phyloP scores from a whole-genome alignment of 1,284 basidiomycete genomes.

The Wallemia ichthyophaga region DNA sequence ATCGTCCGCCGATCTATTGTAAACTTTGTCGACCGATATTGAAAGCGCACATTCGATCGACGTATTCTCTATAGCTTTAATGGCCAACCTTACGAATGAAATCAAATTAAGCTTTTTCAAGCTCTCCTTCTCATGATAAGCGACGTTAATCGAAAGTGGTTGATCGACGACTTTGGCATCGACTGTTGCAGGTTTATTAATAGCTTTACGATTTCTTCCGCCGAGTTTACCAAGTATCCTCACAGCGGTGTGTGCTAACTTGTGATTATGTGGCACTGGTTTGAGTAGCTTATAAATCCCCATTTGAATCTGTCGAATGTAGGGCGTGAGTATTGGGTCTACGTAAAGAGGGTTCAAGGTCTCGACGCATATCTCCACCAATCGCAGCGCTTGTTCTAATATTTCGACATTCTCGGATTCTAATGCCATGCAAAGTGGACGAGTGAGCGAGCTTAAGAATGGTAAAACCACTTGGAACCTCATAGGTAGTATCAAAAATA shows the following conservation, averaged over 20 bases:
- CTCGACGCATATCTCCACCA: conserved; percentile 96
- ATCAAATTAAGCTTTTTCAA: conserved; percentile 29
- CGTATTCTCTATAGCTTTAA: conserved; percentile 30
- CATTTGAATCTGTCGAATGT: conserved; percentile 77
- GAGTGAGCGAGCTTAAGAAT: conserved; percentile 86
- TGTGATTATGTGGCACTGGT: conserved; percentile 66
- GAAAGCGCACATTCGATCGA: conserved; percentile 14
- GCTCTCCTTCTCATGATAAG: conserved; percentile 18
- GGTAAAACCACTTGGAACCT: conserved; percentile 86
- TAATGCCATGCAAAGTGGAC: conserved; percentile 72
- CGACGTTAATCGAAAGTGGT: conserved; percentile 40
- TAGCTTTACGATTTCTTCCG: conserved; percentile 70
- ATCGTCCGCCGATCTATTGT: neutral
- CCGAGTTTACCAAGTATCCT: conserved; percentile 93
- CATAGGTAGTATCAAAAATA: conserved; percentile 87
- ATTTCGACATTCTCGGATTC: conserved; percentile 55
- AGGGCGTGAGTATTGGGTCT: conserved; percentile 79
- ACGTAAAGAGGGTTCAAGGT: conserved; percentile 95
- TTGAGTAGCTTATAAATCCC: conserved; percentile 71
- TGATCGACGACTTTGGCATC: conserved; percentile 35
- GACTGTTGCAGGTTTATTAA: conserved; percentile 48
- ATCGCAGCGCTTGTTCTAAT: conserved; percentile 81
- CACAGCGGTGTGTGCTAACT: conserved; percentile 79
- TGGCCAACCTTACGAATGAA: conserved; percentile 40
- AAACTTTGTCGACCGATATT: neutral